Conservation (phyloP, 352 stramenopile genomes). For the Phytophthora foliorum region DNA sequence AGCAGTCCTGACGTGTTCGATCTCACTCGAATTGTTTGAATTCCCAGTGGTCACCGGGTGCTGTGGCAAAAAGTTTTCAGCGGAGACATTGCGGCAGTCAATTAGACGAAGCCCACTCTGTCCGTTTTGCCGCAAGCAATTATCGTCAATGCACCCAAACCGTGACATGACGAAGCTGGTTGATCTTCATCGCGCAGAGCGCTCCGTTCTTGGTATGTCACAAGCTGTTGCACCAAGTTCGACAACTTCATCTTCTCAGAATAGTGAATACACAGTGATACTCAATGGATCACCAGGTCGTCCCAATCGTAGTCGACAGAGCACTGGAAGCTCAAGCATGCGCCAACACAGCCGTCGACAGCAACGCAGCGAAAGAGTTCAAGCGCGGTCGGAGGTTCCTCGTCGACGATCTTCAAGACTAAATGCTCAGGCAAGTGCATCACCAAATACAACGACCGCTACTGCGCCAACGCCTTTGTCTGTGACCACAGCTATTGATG, state of each 20-base stretch:
- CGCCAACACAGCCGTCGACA: slow-evolving; percentile 17
- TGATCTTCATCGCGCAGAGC: slow-evolving; percentile 25
- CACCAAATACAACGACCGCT: neutral
- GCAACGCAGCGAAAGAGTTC: slow-evolving; percentile 18
- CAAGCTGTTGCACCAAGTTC: neutral
- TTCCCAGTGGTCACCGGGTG: slow-evolving; percentile 17
- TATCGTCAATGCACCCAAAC: slow-evolving; percentile 6
- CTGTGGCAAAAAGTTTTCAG: slow-evolving; percentile 30
- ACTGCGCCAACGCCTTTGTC: neutral
- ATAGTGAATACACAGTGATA: neutral
- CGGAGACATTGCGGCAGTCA: neutral
- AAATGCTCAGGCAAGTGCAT: neutral
- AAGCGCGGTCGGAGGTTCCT: slow-evolving; percentile 16
- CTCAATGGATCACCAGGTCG: neutral
- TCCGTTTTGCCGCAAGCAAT: slow-evolving; percentile 17
- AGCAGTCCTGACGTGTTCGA: slow-evolving; percentile 22
- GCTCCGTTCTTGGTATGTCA: slow-evolving; percentile 16
- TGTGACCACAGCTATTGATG: neutral
- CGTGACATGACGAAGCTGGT: slow-evolving; percentile 23
- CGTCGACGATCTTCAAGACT: slow-evolving; percentile 6
- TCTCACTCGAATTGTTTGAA: slow-evolving; percentile 24
- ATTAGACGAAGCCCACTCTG: neutral
- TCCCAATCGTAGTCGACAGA: slow-evolving; percentile 4
- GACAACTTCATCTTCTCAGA: neutral
- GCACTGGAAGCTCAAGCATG: slow-evolving; percentile 11